Conservation (phyloP, 768 basidiomycete genomes). For the Trametes gibbosa region DNA sequence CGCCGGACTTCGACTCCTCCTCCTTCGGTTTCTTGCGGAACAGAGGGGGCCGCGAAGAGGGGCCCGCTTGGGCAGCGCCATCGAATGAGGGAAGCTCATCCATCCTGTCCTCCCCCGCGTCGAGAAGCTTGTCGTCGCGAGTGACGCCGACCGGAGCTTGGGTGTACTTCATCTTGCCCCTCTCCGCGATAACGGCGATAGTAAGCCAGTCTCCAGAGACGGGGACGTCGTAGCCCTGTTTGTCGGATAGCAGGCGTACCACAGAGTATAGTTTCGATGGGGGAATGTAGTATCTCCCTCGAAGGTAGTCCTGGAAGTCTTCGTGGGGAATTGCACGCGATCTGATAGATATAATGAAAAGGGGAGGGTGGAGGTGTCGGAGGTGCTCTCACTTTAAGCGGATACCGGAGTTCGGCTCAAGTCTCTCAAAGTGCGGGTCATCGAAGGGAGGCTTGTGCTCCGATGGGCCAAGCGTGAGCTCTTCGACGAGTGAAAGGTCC, state of each 20-base stretch:
- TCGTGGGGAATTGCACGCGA: constrained; percentile 73
- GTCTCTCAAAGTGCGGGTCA: constrained; percentile 70
- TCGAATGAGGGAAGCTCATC: constrained; percentile 21
- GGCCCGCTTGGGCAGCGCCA: constrained; percentile 6
- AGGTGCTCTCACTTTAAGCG: constrained; percentile 62
- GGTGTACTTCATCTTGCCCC: constrained; percentile 73
- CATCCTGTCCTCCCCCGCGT: constrained; percentile 28
- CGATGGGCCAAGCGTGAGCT: constrained; percentile 72
- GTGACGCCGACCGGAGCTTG: constrained; percentile 58
- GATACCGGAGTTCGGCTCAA: constrained; percentile 93
- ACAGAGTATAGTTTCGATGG: constrained; percentile 89
- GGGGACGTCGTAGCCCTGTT: constrained; percentile 87
- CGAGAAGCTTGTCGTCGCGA: constrained; percentile 39
- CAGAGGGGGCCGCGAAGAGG: constrained; percentile 1
- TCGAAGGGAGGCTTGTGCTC: constrained; percentile 69
- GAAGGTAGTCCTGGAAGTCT: constrained; percentile 75
- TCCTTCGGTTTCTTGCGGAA: constrained; percentile 33
- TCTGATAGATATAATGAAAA: constrained; percentile 35
- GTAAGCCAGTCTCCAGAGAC: constrained; percentile 94
- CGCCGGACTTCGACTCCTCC: constrained; percentile 41
- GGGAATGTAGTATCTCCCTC: constrained; percentile 82
- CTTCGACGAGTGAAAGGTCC: constrained; percentile 67
- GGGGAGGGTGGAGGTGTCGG: not conserved
- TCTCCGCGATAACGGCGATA: constrained; percentile 92
- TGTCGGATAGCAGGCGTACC: constrained; percentile 71